Conservation (phyloP, 2,329 filamentous ascomycete genomes). For the Calonectria crousiana region DNA sequence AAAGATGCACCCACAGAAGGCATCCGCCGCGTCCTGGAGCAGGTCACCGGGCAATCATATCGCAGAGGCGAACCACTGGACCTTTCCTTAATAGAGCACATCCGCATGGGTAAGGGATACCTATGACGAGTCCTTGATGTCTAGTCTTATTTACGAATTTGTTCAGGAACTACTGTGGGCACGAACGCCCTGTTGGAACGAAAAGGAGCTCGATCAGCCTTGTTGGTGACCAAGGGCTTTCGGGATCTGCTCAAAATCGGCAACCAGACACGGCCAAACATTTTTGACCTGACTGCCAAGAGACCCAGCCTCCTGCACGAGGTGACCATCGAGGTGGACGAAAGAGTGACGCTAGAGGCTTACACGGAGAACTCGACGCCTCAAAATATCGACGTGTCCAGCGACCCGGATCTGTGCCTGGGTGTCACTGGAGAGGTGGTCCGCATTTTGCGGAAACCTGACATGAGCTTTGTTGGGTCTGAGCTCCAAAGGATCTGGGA, state of each 20-base stretch:
- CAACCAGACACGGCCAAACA: conserved; percentile 89
- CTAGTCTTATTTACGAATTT: too few species aligned
- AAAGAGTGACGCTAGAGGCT: conserved; percentile 87
- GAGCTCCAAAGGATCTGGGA: conserved; percentile 72
- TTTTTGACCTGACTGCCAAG: conserved; percentile 90
- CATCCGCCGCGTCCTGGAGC: conserved; percentile 63
- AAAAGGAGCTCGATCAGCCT: conserved; percentile 77
- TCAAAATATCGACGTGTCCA: conserved; percentile 11
- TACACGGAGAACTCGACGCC: conserved; percentile 72
- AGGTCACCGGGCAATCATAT: conserved; percentile 45
- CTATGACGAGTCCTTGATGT: too few species aligned
- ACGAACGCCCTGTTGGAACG: conserved; percentile 80
- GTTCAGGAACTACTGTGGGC: conserved; percentile 73
- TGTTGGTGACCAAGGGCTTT: conserved; percentile 76
- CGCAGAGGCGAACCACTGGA: conserved; percentile 49
- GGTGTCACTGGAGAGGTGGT: conserved; percentile 77
- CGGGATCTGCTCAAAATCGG: conserved; percentile 86
- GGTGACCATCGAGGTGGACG: conserved; percentile 86
- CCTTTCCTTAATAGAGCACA: conserved; percentile 64
- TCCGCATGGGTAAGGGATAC: conserved; percentile 68
- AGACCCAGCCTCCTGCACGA: conserved; percentile 90
- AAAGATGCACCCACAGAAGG: conserved; percentile 80
- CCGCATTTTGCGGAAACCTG: conserved; percentile 70
- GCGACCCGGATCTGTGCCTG: conserved; percentile 68
- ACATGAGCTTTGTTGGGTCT: conserved; percentile 62